Evolutionary conservation across 2,329 filamentous ascomycete genomes (phyloP).

Genomic region (Stylonectria norvegica): DNA sequence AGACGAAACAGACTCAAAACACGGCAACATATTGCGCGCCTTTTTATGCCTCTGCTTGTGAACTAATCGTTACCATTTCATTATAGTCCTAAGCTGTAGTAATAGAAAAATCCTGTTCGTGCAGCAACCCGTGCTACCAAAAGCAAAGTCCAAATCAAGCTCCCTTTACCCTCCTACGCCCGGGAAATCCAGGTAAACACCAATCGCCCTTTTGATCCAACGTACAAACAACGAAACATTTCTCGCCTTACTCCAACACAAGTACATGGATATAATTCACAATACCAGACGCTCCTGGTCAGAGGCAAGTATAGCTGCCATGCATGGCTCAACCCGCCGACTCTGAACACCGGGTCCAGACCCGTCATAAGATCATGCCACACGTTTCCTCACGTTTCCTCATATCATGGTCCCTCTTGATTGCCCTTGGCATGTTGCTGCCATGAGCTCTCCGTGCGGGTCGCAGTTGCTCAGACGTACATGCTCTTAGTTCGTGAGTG

Average conservation of each 20-base stretch:
- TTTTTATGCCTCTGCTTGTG: too few species aligned
- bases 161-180: too few species aligned
- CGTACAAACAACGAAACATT: background rate
- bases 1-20: too few species aligned
- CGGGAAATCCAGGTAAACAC: too few species aligned
- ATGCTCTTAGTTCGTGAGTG: conserved; percentile 59
- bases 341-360: conserved; percentile 28
- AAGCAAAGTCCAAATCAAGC: too few species aligned
- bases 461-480: conserved; percentile 38
- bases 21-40: too few species aligned
- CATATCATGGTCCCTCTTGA: conserved; percentile 9
- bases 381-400: conserved; percentile 18
- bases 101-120: too few species aligned
- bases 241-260: conserved; percentile 24
- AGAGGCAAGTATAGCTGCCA: conserved; percentile 23
- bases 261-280: conserved; percentile 23
- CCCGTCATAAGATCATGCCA: conserved; percentile 18
- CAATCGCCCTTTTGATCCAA: background rate
- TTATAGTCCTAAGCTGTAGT: too few species aligned
- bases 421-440: too few species aligned
- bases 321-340: conserved; percentile 18
- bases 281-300: conserved; percentile 21
- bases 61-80: too few species aligned
- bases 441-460: too few species aligned
- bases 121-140: too few species aligned